A percentile compares a stretch with the other conserved stretches of the same genome.
phyloP scores from a whole-genome alignment of 2,329 filamentous ascomycete genomes.

The Pyrenochaeta sp. region DNA sequence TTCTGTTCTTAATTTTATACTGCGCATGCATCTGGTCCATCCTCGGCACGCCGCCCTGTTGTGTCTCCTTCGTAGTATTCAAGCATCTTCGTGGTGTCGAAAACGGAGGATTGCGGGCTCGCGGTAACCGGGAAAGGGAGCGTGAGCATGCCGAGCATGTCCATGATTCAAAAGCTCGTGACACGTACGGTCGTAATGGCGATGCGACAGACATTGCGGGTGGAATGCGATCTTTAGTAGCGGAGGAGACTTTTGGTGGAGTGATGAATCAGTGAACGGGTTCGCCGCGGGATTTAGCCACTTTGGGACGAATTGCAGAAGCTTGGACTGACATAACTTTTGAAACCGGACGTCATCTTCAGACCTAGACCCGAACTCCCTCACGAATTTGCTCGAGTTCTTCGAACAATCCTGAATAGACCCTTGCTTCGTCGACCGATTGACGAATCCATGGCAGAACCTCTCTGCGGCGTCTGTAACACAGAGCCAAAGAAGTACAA shows the following conservation, averaged over 20 bases:
- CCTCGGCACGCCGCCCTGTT: slow-evolving; percentile 55
- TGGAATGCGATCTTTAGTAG: slow-evolving; percentile 1
- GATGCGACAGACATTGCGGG: slow-evolving; percentile 39
- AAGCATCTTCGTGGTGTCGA: slow-evolving; percentile 37
- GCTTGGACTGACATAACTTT: slow-evolving; percentile 13
- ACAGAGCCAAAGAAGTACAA: slow-evolving; percentile 58
- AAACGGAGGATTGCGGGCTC: slow-evolving; percentile 27
- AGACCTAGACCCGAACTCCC: background rate
- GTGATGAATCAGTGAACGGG: slow-evolving; percentile 35
- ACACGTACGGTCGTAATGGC: slow-evolving; percentile 26
- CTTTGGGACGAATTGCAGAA: slow-evolving; percentile 24
- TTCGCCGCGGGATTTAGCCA: slow-evolving; percentile 41
- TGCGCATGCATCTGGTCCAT: slow-evolving; percentile 72
- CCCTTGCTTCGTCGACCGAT: background rate
- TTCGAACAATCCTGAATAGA: background rate
- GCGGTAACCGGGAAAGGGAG: slow-evolving; percentile 26
- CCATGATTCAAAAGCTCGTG: slow-evolving; percentile 42
- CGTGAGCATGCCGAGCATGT: slow-evolving; percentile 49
- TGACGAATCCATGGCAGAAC: slow-evolving; percentile 38
- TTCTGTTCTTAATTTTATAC: slow-evolving; percentile 73
- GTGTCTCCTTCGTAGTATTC: slow-evolving; percentile 40
- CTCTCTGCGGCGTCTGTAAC: slow-evolving; percentile 55
- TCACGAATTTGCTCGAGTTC: background rate
- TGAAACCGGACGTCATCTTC: slow-evolving; percentile 11
- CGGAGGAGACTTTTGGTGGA: slow-evolving; percentile 18